Evolutionary conservation across 2,329 filamentous ascomycete species (phyloP).

Genomic region (Didymella exigua): DNA sequence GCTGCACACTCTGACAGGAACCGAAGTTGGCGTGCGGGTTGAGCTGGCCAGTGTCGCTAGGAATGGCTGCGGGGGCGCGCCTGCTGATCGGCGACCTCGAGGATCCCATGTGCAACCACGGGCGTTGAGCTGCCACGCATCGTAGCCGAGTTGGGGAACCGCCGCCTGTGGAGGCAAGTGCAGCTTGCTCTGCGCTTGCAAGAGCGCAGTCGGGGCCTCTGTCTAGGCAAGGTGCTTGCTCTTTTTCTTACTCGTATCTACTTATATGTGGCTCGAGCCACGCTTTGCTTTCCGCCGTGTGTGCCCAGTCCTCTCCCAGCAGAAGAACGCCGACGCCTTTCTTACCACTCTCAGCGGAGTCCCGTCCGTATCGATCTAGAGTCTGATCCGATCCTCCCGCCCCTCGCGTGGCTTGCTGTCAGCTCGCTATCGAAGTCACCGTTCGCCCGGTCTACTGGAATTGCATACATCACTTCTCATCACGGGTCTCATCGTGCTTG

Average conservation of each 20-base stretch:
- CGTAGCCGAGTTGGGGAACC: slow-evolving; percentile 13
- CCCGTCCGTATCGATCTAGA: slow-evolving; percentile 6
- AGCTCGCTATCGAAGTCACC: not conserved
- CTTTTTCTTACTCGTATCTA: slow-evolving; percentile 1
- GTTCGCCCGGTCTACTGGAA: slow-evolving; percentile 8
- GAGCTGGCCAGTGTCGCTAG: slow-evolving; percentile 4
- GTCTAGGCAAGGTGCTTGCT: not conserved
- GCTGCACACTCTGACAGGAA: not conserved
- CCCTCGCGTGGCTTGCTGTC: slow-evolving; percentile 11
- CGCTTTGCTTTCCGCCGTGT: not conserved
- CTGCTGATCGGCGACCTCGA: slow-evolving; percentile 25
- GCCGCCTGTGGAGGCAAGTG: slow-evolving; percentile 8
- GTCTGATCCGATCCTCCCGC: slow-evolving; percentile 7
- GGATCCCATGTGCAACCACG: slow-evolving; percentile 27
- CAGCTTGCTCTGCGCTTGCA: slow-evolving; percentile 9
- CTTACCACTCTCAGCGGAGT: slow-evolving; percentile 1
- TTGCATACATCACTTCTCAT: not conserved
- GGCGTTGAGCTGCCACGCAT: slow-evolving; percentile 20
- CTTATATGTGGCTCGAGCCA: slow-evolving; percentile 12
- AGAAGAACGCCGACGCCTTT: not conserved
- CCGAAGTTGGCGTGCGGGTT: not conserved
- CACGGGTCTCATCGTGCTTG: slow-evolving; percentile 3
- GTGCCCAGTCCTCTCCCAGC: not conserved
- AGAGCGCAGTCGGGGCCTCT: not conserved
- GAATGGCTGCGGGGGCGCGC: slow-evolving; percentile 10